Conservation (phyloP, 805 yeast genomes). For the Wickerhamiella galacta region DNA sequence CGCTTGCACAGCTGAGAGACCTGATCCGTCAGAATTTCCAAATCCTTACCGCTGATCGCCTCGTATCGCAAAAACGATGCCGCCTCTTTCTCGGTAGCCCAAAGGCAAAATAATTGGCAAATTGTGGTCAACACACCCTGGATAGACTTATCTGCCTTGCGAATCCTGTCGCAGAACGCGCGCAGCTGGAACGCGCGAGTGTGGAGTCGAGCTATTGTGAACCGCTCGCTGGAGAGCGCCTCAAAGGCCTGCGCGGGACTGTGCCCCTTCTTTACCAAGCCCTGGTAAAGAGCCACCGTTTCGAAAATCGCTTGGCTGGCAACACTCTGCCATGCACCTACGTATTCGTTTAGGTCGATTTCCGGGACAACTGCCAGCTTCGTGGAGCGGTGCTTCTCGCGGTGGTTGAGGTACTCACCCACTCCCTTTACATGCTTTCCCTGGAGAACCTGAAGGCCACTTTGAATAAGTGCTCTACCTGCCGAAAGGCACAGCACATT, state of each 20-base stretch:
- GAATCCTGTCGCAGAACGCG: conserved; percentile 22
- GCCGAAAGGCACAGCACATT: conserved; percentile 61
- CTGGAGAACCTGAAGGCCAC: conserved; percentile 23
- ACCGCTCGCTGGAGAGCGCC: conserved; percentile 23
- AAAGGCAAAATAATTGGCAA: conserved; percentile 45
- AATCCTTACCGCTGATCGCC: conserved; percentile 34
- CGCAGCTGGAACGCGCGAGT: conserved; percentile 22
- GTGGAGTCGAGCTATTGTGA: conserved; percentile 24
- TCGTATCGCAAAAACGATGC: conserved; percentile 54
- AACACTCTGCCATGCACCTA: conserved; percentile 24
- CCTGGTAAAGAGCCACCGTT: conserved; percentile 18
- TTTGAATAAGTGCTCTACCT: conserved; percentile 52
- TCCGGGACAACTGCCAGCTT: conserved; percentile 14
- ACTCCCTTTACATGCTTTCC: conserved; percentile 30
- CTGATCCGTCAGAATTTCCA: conserved; percentile 28
- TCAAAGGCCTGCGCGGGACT: conserved; percentile 23
- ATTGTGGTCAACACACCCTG: conserved; percentile 35
- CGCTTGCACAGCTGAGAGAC: conserved; percentile 32
- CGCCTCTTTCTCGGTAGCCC: conserved; percentile 52
- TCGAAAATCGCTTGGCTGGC: conserved; percentile 19
- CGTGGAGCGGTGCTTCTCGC: conserved; percentile 3
- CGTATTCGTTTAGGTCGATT: conserved; percentile 15
- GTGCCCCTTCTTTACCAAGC: conserved; percentile 13
- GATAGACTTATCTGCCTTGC: conserved; percentile 26
- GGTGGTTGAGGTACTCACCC: conserved; percentile 26